phyloP scores from a whole-genome alignment of 345 rosid species.

The Dovyalis caffra region DNA sequence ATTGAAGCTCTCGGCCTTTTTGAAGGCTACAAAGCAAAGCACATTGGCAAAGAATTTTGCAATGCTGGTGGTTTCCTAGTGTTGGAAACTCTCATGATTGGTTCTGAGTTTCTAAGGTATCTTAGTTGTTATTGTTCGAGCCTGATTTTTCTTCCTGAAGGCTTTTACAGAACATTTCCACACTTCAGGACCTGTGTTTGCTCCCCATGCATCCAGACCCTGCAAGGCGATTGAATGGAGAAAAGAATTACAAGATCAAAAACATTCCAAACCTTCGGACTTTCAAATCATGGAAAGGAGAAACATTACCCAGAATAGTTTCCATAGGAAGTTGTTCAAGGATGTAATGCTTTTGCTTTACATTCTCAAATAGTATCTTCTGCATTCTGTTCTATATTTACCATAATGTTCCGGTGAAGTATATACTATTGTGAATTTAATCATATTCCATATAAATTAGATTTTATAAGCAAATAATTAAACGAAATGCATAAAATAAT shows the following conservation, averaged over 20 bases:
- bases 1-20: slow-evolving; percentile 9
- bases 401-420: no score
- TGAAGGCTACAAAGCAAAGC: slow-evolving; percentile 8
- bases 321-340: no score
- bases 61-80: slow-evolving; percentile 10
- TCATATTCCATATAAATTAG: no score
- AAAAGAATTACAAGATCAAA: slow-evolving; percentile 13
- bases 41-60: slow-evolving; percentile 19
- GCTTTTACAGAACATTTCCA: slow-evolving; percentile 4
- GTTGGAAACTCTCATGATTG: slow-evolving; percentile 10
- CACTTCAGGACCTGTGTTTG: not conserved
- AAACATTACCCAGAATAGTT: no score
- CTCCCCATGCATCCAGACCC: not conserved
- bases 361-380: not conserved
- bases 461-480: no score
- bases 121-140: not conserved
- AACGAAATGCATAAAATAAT: no score
- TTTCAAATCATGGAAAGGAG: not conserved
- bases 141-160: slow-evolving; percentile 13
- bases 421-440: no score
- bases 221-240: not conserved
- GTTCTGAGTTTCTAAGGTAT: not conserved
- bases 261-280: not conserved
- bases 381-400: no score
- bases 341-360: not conserved